Evolutionary conservation across 1,139 yeast genomes (phyloP).

Genomic region (Candida sp.): DNA sequence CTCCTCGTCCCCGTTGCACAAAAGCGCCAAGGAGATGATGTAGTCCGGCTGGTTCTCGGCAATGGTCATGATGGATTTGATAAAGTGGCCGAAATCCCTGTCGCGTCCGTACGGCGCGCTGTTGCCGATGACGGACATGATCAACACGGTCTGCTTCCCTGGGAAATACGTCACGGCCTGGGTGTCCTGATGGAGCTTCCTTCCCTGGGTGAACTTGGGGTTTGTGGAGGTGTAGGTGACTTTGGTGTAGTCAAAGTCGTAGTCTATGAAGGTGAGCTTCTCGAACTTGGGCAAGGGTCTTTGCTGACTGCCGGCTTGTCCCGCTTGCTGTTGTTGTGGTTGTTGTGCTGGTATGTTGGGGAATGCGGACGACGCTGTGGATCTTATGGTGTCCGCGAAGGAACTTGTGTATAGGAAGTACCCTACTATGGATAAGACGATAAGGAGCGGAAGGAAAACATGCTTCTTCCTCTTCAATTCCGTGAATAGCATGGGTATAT

Average conservation of each 20-base stretch:
- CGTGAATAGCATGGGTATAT: background rate
- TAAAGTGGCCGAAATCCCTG: slow-evolving; percentile 25
- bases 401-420: background rate
- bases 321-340: background rate
- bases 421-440: background rate
- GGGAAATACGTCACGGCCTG: background rate
- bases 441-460: background rate
- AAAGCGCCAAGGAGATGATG: slow-evolving; percentile 30
- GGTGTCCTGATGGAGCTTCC: background rate
- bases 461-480: background rate
- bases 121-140: slow-evolving; percentile 28
- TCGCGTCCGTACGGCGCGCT: slow-evolving; percentile 31
- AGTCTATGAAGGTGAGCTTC: background rate
- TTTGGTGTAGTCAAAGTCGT: slow-evolving; percentile 1
- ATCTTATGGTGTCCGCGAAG: background rate
- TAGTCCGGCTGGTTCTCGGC: slow-evolving; percentile 16
- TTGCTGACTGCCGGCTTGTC: background rate
- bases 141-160: slow-evolving; percentile 21
- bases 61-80: slow-evolving; percentile 23
- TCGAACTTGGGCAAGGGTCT: background rate
- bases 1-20: slow-evolving; percentile 30
- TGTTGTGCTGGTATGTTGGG: background rate
- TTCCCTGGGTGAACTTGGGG: background rate
- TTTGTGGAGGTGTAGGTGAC: slow-evolving; percentile 1
- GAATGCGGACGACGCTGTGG: background rate